phyloP scores from a whole-genome alignment of 306 rosid species.

The Ceratonia siliqua region DNA sequence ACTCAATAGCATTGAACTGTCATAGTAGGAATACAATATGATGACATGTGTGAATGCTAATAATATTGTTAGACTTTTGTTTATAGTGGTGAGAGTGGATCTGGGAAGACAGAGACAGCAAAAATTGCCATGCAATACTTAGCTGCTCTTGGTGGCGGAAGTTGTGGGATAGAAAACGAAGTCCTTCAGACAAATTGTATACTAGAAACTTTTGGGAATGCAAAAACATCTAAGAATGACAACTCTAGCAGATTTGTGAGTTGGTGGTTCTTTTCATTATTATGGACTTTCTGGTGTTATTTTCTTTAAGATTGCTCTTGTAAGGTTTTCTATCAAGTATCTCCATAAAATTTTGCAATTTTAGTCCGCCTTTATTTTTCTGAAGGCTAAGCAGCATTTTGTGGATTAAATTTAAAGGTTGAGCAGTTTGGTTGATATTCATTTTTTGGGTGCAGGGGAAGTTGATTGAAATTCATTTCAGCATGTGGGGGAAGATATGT shows the following conservation, averaged over 20 bases:
- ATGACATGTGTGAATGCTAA: slow-evolving; percentile 6
- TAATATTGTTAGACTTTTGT: slow-evolving; percentile 21
- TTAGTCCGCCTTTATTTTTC: background rate
- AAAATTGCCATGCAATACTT: slow-evolving; percentile 88
- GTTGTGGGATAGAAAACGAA: slow-evolving; percentile 63
- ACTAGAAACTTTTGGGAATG: slow-evolving; percentile 95
- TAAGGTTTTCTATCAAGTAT: background rate
- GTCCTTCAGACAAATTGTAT: slow-evolving; percentile 71
- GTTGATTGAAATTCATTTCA: slow-evolving; percentile 85
- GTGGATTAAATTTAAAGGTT: slow-evolving; percentile 15
- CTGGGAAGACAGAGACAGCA: slow-evolving; percentile 95
- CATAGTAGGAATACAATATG: background rate
- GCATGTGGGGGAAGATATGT: slow-evolving; percentile 65
- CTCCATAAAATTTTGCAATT: background rate
- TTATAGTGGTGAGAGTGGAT: slow-evolving; percentile 95
- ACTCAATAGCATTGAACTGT: slow-evolving; percentile 10
- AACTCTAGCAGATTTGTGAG: slow-evolving; percentile 98
- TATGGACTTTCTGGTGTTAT: slow-evolving; percentile 9
- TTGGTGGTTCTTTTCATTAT: slow-evolving; percentile 42
- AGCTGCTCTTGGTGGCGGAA: slow-evolving; percentile 75
- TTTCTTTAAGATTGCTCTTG: slow-evolving; percentile 17
- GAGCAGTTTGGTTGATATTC: slow-evolving; percentile 31
- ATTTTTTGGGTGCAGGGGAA: slow-evolving; percentile 71
- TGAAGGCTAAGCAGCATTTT: slow-evolving; percentile 29
- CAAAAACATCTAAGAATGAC: slow-evolving; percentile 79